Conservation (phyloP, 2,329 filamentous ascomycete genomes). For the Lizonia empirigonia region DNA sequence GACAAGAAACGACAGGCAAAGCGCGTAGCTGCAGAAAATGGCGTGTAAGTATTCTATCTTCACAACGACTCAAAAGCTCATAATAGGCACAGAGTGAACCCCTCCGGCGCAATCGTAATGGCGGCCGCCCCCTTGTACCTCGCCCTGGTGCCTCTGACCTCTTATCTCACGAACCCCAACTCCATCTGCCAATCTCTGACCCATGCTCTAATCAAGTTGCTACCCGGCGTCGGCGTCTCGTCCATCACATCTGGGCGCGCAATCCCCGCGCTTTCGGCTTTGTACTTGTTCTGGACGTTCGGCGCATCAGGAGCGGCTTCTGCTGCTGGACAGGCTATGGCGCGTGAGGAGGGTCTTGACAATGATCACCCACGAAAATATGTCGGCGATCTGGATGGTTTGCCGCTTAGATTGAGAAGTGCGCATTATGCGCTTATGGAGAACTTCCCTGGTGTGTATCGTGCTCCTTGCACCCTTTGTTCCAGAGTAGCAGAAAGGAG, state of each 20-base stretch:
- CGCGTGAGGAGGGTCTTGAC: conserved; percentile 21
- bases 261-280: conserved; percentile 27
- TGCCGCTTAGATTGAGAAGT: conserved; percentile 28
- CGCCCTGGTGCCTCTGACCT: conserved; percentile 26
- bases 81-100: conserved; percentile 17
- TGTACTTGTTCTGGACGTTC: conserved; percentile 34
- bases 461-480: neutral
- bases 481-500: no score
- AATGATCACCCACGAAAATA: conserved; percentile 29
- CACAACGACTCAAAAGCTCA: neutral
- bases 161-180: conserved; percentile 28
- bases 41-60: conserved; percentile 21
- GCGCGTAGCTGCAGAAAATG: conserved; percentile 22
- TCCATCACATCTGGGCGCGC: conserved; percentile 29
- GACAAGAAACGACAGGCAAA: conserved; percentile 28
- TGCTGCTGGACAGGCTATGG: conserved; percentile 31
- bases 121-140: conserved; percentile 29
- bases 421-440: conserved; percentile 32
- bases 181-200: conserved; percentile 28
- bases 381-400: conserved; percentile 15
- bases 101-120: conserved; percentile 20
- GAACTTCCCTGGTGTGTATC: conserved; percentile 27
- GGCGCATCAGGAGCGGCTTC: conserved; percentile 28
- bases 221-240: conserved; percentile 26
- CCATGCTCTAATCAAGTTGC: conserved; percentile 28